Base-by-base conservation (phyloP, 768 basidiomycete species). In the Tulasnella sp. region DNA sequence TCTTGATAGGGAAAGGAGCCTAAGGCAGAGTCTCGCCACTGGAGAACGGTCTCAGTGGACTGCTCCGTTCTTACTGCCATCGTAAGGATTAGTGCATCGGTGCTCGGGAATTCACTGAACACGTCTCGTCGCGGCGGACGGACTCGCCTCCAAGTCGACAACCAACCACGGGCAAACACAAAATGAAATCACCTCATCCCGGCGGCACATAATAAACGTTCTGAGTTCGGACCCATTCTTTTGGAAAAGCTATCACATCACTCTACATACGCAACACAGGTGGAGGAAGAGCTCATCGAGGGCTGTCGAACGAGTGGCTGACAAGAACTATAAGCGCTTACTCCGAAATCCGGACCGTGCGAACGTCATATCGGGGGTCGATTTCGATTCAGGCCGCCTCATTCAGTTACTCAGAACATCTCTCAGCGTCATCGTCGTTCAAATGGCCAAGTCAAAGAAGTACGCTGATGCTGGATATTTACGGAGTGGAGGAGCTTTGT, bases 371-470 rank as follows among this genome's bases (percentile, higher is more conserved):
- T 47, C 22, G 17, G 44, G n/a, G n/a, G n/a, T n/a, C 44, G 22
- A 22, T 47, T 47, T 47, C 44, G 44, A 47, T 47, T 22, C 44
- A 47, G 44, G 2, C 44, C 44, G 44, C 44, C 44, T 47, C 17
- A 22, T 22, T 22, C 8, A 7, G 44, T n/a, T n/a, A n/a, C n/a
- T n/a, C n/a, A n/a, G n/a, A n/a, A n/a, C n/a, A n/a, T 3, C 34
- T 71, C 12, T 44, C 42, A 44, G 12, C 12, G 9, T 29, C 36
- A 42, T 41, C 68, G 47, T 63, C 67, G 29, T 75, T 77, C 77
- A 80, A 77, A 98, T 97, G 94, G 89, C 95, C 86, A 97, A 98
- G 84, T 98, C 96, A 75, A 98, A 98, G 86, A 98, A 98, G 93
- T 95, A 80, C 72, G 87, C 79, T 52, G 40, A 52, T 32, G 66